phyloP scores from a whole-genome alignment of 495 filamentous ascomycete species.

The Neurospora sp. region DNA sequence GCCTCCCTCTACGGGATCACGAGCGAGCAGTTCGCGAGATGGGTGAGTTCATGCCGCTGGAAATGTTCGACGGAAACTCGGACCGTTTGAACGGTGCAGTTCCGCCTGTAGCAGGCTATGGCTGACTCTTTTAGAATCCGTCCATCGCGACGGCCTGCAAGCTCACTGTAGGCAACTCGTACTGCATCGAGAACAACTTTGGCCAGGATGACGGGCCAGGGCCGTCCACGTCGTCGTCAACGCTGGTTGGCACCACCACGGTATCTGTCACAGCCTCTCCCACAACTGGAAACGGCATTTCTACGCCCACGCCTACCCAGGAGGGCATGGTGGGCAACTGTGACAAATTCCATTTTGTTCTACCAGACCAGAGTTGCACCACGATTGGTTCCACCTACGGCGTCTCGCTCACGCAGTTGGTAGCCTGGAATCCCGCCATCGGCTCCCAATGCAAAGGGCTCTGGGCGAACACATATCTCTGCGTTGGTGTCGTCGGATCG shows the following conservation, averaged over 20 bases:
- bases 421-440: conserved; percentile 24
- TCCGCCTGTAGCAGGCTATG: too few species aligned
- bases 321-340: conserved; percentile 28
- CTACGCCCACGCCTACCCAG: conserved; percentile 23
- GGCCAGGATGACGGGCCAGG: too few species aligned
- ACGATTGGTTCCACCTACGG: conserved; percentile 19
- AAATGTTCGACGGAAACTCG: too few species aligned
- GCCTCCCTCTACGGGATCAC: too few species aligned
- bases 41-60: too few species aligned
- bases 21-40: too few species aligned
- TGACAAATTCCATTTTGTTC: conserved; percentile 30
- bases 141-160: too few species aligned
- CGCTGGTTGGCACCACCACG: not conserved
- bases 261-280: not conserved
- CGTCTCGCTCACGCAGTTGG: conserved; percentile 21
- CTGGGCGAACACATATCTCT: conserved; percentile 3
- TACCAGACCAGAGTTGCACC: conserved; percentile 29
- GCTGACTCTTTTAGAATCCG: too few species aligned
- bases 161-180: too few species aligned
- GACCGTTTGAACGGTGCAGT: too few species aligned
- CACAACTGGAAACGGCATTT: conserved; percentile 8
- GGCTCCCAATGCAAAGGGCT: not conserved
- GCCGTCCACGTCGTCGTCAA: too few species aligned
- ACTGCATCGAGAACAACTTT: too few species aligned
- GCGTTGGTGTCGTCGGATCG: not conserved